Evolutionary conservation across 805 yeast species (phyloP), one percentile per base, ranked within the genome.

Genomic region (Cyberlindnera sargentensis): DNA sequence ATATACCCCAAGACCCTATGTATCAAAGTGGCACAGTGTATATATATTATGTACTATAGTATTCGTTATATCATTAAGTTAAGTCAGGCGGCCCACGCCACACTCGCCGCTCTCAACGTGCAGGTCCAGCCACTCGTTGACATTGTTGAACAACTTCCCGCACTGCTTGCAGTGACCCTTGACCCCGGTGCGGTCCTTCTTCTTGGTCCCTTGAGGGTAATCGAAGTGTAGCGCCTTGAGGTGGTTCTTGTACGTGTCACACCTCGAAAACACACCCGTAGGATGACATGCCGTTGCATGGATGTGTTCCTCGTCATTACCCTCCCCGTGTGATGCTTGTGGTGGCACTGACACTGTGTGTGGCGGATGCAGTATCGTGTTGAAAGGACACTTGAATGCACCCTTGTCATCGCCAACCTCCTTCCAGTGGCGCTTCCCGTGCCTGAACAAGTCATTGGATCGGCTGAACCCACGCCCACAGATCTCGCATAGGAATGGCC

Each of bases 171-270:
- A 90, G 44, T 68, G 69, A 6, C 97, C 97, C 23, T 71, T 62
- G 35, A 81, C 85, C 41, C 76, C 73, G 23, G 65, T 62, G 49
- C 97, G 73, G 54, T 86, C 84, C 47, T 76, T 80, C 63, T 88
- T 87, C 58, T 81, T 78, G 4, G 95, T 88, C 6, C 95, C 95
- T 34, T 75, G 74, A 5, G 96, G 96, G 62, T 89, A 89, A 50
- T 78, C 83, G 61, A 89, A 89, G 59, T 89, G 97, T 48, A 89
- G 73, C 2, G 96, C 95, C 61, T 85, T 86, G 48, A 89, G 69
- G 64, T 89, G 97, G 64, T 89, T 89, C 58, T 89, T 89, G 66
- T 78, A 89, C 4, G 97, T 89, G 60, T 89, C 97, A 60, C 96
- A 84, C 40, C 97, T 72, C 9, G 89, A 80, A 56, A 89, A 89